A percentile compares a stretch with the other conserved stretches of the same genome.
phyloP scores from a whole-genome alignment of 352 stramenopile genomes.

The Pythium grandisporangium region DNA sequence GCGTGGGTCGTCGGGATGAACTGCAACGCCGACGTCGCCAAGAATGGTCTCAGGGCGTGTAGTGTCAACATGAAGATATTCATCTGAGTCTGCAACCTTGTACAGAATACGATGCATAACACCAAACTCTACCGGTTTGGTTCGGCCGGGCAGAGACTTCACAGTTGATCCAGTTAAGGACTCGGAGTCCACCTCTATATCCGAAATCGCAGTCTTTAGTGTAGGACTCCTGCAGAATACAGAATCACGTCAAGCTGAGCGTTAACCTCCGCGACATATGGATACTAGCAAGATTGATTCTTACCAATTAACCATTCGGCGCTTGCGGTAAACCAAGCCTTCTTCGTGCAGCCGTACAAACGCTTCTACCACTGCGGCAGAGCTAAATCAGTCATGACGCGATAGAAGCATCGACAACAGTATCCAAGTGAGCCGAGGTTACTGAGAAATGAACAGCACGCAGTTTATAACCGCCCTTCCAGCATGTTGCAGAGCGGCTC shows the following conservation, averaged over 20 bases:
- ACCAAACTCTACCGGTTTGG: constrained; percentile 68
- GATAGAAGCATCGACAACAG: too few relatives aligned
- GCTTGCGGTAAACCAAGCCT: constrained; percentile 95
- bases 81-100: constrained; percentile 41
- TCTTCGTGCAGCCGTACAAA: constrained; percentile 92
- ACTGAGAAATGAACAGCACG: too few relatives aligned
- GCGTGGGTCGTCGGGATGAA: constrained; percentile 93
- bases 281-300: constrained; percentile 14
- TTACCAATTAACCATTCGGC: constrained; percentile 98
- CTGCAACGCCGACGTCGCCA: constrained; percentile 96
- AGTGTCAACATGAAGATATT: constrained; percentile 92
- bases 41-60: constrained; percentile 99
- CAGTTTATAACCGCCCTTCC: too few relatives aligned
- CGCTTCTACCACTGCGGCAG: constrained; percentile 41
- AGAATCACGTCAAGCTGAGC: not conserved
- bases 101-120: constrained; percentile 82
- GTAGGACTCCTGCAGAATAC: constrained; percentile 50
- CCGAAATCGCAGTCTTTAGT: constrained; percentile 93
- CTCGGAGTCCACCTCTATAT: constrained; percentile 98
- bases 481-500: constrained; percentile 60
- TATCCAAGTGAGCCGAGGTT: too few relatives aligned
- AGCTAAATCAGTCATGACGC: constrained; percentile 17
- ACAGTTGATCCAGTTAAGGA: constrained; percentile 89
- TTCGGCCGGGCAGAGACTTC: constrained; percentile 63
- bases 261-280: not conserved